Evolutionary conservation across 768 basidiomycete species (phyloP).

Genomic region (Xerocomus potaroensis): DNA sequence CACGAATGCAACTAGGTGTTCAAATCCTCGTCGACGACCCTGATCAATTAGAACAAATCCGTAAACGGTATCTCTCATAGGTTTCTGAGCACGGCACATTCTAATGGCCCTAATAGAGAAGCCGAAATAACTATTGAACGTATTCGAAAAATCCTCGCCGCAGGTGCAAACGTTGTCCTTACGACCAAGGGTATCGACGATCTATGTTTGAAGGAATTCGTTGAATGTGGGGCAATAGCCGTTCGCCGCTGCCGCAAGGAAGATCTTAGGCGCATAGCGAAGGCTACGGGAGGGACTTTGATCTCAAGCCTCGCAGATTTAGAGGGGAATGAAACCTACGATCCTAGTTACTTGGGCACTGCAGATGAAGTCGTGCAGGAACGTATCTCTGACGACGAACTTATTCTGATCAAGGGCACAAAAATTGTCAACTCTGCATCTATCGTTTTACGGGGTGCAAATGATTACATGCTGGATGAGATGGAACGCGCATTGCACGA

Average conservation of each 20-base stretch:
- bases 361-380: slow-evolving; percentile 98
- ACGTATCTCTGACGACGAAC: slow-evolving; percentile 96
- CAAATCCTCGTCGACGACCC: slow-evolving; percentile 98
- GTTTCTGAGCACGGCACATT: not conserved
- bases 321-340: slow-evolving; percentile 97
- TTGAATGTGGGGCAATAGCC: slow-evolving; percentile 98
- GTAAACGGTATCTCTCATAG: slow-evolving; percentile 62
- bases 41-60: slow-evolving; percentile 92
- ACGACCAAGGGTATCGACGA: slow-evolving; percentile 99
- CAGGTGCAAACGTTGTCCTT: slow-evolving; percentile 94
- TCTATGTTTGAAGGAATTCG: slow-evolving; percentile 95
- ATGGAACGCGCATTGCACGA: slow-evolving; percentile 98
- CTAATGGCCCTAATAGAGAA: slow-evolving; percentile 56
- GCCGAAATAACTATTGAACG: slow-evolving; percentile 94
- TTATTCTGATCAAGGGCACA: slow-evolving; percentile 96
- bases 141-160: slow-evolving; percentile 90
- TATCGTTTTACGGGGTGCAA: slow-evolving; percentile 92
- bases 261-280: slow-evolving; percentile 94
- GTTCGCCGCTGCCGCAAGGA: slow-evolving; percentile 97
- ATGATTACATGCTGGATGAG: slow-evolving; percentile 99
- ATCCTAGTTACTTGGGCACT: slow-evolving; percentile 81
- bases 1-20: slow-evolving; percentile 95
- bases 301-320: slow-evolving; percentile 92
- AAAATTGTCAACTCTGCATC: slow-evolving; percentile 93
- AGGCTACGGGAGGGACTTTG: slow-evolving; percentile 92